Conservation (phyloP, 2,329 filamentous ascomycete genomes). For the Orbilia quercus region DNA sequence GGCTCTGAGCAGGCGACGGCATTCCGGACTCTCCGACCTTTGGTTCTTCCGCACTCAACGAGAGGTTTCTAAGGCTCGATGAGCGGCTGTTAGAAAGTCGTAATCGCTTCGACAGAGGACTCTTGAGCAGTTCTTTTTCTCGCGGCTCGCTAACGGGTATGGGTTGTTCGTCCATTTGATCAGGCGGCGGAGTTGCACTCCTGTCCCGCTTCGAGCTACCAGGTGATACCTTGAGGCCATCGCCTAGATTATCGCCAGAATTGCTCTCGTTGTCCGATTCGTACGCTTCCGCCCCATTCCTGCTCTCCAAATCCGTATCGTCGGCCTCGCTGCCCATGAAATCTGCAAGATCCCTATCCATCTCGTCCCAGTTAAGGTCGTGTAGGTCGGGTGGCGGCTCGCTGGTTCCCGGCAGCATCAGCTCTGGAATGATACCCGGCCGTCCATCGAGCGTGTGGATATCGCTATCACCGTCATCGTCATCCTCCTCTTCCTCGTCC, state of each 20-base stretch:
- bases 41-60: constrained; percentile 45
- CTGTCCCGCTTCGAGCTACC: constrained; percentile 42
- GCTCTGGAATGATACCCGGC: constrained; percentile 60
- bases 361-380: constrained; percentile 57
- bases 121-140: constrained; percentile 52
- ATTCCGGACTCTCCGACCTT: constrained; percentile 51
- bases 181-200: constrained; percentile 49
- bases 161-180: constrained; percentile 37
- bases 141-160: constrained; percentile 27
- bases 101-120: constrained; percentile 47
- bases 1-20: constrained; percentile 49
- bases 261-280: constrained; percentile 50
- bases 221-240: constrained; percentile 37
- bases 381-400: constrained; percentile 61
- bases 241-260: constrained; percentile 32
- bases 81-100: constrained; percentile 53
- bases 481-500: constrained; percentile 64
- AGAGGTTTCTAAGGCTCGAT: constrained; percentile 51
- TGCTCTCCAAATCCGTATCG: constrained; percentile 53
- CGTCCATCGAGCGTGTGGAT: constrained; percentile 54
- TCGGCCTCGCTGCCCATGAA: constrained; percentile 54
- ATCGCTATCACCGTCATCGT: constrained; percentile 59
- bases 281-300: constrained; percentile 41
- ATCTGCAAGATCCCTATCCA: constrained; percentile 47
- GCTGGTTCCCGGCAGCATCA: constrained; percentile 59